These are phyloP conservation scores for Umbelopsis isabellina DNA, from an alignment of 192 early-diverging fungal genomes.

Conservation along the genomic window DNA sequence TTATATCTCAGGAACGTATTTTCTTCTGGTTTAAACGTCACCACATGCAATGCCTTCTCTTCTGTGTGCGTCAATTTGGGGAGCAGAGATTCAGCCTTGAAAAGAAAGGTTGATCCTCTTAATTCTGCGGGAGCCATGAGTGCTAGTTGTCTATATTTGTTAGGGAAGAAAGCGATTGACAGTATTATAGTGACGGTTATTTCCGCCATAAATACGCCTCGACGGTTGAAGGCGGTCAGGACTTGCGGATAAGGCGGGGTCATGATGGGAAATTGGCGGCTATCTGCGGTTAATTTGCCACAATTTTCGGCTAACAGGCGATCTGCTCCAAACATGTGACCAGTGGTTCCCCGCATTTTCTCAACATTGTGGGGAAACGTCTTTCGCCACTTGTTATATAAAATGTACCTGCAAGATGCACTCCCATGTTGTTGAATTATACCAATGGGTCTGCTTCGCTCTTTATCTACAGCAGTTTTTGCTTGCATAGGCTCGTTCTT, in stretches of 20 bases:
- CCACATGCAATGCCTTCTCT: background rate
- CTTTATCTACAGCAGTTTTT: conserved; percentile 34
- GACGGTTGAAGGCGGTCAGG: background rate
- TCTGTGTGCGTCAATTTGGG: background rate
- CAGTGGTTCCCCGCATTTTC: background rate
- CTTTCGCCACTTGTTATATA: background rate
- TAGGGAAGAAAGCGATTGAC: background rate
- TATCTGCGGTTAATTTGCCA: background rate
- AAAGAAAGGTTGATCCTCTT: background rate
- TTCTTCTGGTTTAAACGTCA: background rate
- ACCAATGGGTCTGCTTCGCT: conserved; percentile 13
- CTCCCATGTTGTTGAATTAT: background rate
- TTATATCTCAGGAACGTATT: conserved; percentile 1
- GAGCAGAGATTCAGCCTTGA: background rate
- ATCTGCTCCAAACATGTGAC: background rate
- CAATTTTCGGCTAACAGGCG: background rate
- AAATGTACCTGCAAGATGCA: too few species aligned
- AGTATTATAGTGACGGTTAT: background rate
- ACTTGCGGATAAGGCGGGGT: background rate
- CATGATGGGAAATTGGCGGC: conserved; percentile 13
- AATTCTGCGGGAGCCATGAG: conserved; percentile 9
- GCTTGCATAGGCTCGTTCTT: conserved; percentile 56
- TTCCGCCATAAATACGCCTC: background rate
- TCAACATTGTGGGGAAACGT: background rate
- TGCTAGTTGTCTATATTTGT: background rate